These are phyloP conservation scores for Malania oleifera DNA, from an alignment of 164 flowering plant species.

Conservation along the genomic window DNA sequence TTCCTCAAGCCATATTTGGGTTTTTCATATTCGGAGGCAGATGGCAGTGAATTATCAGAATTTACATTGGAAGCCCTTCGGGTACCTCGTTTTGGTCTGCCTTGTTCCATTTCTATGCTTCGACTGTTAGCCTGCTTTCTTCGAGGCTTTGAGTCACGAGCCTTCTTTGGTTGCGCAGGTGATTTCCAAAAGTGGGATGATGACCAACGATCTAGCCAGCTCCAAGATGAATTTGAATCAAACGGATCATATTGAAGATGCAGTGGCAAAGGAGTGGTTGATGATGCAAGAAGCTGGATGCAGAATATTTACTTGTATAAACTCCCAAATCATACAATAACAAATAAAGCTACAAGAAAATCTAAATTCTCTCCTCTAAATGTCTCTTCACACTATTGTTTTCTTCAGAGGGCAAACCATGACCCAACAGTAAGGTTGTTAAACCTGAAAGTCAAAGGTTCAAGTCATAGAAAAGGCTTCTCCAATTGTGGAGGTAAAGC, in stretches of 20 bases:
- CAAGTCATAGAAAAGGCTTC: too few relatives aligned
- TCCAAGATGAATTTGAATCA: constrained; percentile 65
- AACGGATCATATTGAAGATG: constrained; percentile 41
- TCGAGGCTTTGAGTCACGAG: constrained; percentile 28
- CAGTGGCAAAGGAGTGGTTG: not conserved
- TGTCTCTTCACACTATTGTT: too few relatives aligned
- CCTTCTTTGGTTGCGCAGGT: constrained; percentile 32
- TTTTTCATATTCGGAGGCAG: constrained; percentile 46
- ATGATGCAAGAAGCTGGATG: constrained; percentile 1
- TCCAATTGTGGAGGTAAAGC: too few relatives aligned
- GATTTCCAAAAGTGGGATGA: constrained; percentile 51
- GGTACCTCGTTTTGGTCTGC: constrained; percentile 42
- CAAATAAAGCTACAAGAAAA: not conserved
- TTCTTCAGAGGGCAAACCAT: too few relatives aligned
- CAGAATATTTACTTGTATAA: not conserved
- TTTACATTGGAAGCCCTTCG: constrained; percentile 40
- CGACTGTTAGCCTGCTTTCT: constrained; percentile 29
- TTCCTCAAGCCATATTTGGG: constrained; percentile 26
- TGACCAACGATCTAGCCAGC: constrained; percentile 91
- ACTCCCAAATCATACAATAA: not conserved
- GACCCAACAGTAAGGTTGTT: too few relatives aligned
- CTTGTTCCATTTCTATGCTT: constrained; percentile 29
- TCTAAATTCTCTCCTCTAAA: too few relatives aligned
- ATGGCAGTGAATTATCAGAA: constrained; percentile 35
- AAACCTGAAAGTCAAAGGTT: too few relatives aligned